Evolutionary conservation across 2,329 filamentous ascomycete genomes (phyloP), one percentile per base, ranked within the genome.

Genomic region (Talaromyces sp.): DNA sequence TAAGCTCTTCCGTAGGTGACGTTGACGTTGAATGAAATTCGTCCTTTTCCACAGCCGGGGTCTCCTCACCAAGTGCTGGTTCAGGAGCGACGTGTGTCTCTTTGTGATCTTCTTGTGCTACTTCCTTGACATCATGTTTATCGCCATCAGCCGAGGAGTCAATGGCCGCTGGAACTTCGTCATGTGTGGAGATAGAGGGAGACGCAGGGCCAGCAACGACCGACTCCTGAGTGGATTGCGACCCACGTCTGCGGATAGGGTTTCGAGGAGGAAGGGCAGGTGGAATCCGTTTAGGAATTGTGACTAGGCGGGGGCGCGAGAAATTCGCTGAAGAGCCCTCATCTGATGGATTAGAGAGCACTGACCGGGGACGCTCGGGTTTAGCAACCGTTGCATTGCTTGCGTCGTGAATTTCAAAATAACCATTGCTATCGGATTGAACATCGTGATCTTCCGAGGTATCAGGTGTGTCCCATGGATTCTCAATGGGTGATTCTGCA

Each of bases 261-360:
- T 89, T 96, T 50, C 91, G 81, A 2, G 84, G 81, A 1, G 92
- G 92, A 11, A 96, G 81, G 8, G 89, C 85, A 1, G 92, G 91
- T 1, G 90, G 84, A 62, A 66, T 74, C 36, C 91, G 83, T 75
- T 93, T 95, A 11, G 89, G 85, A 59, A 97, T 96, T 46, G 85
- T 91, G 28, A 97, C 89, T 53, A 97, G 78, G 53, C 88, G 87
- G 22, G 91, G 89, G 67, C 89, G 88, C 39, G 85, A 87, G 58
- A 91, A 84, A 57, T 85, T 81, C 56, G 88, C 84, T 2, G 83
- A 81, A 40, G 84, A 81, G 54, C 84, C 81, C 6, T 81, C 77
- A 15, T 71, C 67, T 17, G 67, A 65, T 2, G 66, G 45, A 1
- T 63, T 61, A 3, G 65, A 59, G 2, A 67, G 63, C 1, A 64